Evolutionary conservation across 148 eudicot species (phyloP).

Genomic region (Euryodendron excelsum): DNA sequence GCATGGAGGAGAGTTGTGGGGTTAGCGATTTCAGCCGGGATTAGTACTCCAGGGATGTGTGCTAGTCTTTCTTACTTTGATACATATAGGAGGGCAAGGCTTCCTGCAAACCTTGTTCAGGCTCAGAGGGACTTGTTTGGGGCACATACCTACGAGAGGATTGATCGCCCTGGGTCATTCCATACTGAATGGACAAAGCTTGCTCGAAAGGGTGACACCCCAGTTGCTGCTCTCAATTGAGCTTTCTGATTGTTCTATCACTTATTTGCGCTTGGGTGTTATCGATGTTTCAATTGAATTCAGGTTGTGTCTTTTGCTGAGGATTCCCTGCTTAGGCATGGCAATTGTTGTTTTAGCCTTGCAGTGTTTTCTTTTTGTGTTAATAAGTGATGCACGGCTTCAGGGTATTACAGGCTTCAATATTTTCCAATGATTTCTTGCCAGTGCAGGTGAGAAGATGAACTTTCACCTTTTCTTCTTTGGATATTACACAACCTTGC

Average conservation of each 20-base stretch:
- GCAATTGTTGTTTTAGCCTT: constrained; percentile 16
- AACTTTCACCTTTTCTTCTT: neutral
- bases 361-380: constrained; percentile 10
- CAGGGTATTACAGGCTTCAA: neutral
- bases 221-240: constrained; percentile 33
- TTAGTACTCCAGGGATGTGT: constrained; percentile 82
- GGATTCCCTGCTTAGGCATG: constrained; percentile 35
- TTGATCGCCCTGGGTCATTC: constrained; percentile 65
- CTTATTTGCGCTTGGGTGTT: constrained; percentile 14
- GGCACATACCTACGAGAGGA: constrained; percentile 85
- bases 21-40: constrained; percentile 65
- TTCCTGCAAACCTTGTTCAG: constrained; percentile 87
- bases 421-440: neutral
- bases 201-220: constrained; percentile 45
- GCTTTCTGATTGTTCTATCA: constrained; percentile 7
- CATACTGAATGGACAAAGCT: constrained; percentile 95
- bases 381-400: constrained; percentile 21
- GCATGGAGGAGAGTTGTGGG: constrained; percentile 90
- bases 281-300: constrained; percentile 26
- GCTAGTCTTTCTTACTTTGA: constrained; percentile 81
- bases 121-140: constrained; percentile 95
- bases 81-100: constrained; percentile 70
- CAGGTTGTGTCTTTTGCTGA: constrained; percentile 28
- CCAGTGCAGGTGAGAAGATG: neutral
- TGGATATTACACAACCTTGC: too few species aligned